Evolutionary conservation across 768 basidiomycete genomes (phyloP).

Genomic region (Russula sp.): DNA sequence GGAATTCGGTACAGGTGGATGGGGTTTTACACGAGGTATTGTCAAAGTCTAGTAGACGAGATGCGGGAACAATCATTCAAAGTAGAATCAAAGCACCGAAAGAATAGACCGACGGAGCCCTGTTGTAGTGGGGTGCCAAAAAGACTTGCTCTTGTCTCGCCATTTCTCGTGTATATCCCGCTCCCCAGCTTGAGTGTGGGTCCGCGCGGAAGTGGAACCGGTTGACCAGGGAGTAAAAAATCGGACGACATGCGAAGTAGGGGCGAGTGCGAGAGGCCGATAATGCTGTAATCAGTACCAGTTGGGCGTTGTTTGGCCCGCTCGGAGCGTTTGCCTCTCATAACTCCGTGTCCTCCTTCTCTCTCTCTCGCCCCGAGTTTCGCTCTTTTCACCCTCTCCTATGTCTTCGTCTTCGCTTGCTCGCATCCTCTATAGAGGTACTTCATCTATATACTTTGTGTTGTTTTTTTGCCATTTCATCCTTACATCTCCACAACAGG

Average conservation of each 20-base stretch:
- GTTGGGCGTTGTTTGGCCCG: slow-evolving; percentile 30
- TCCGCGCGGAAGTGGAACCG: slow-evolving; percentile 54
- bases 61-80: slow-evolving; percentile 30
- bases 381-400: slow-evolving; percentile 23
- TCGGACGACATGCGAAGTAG: slow-evolving; percentile 36
- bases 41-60: slow-evolving; percentile 48
- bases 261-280: neutral
- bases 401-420: slow-evolving; percentile 63
- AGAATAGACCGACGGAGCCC: slow-evolving; percentile 60
- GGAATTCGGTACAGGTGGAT: slow-evolving; percentile 72
- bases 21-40: slow-evolving; percentile 64
- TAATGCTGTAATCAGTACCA: neutral
- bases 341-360: slow-evolving; percentile 16
- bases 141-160: slow-evolving; percentile 64
- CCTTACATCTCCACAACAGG: slow-evolving; percentile 44
- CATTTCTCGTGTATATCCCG: slow-evolving; percentile 65
- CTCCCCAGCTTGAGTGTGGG: slow-evolving; percentile 57
- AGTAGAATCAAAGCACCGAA: slow-evolving; percentile 27
- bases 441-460: slow-evolving; percentile 60
- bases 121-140: slow-evolving; percentile 60
- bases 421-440: slow-evolving; percentile 66
- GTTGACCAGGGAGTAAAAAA: slow-evolving; percentile 73
- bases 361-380: neutral
- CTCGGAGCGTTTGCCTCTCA: slow-evolving; percentile 29
- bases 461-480: slow-evolving; percentile 29